Evolutionary conservation across 352 stramenopile genomes (phyloP), one percentile per base, ranked within the genome.

Genomic region (Pythium scleroteichum): DNA sequence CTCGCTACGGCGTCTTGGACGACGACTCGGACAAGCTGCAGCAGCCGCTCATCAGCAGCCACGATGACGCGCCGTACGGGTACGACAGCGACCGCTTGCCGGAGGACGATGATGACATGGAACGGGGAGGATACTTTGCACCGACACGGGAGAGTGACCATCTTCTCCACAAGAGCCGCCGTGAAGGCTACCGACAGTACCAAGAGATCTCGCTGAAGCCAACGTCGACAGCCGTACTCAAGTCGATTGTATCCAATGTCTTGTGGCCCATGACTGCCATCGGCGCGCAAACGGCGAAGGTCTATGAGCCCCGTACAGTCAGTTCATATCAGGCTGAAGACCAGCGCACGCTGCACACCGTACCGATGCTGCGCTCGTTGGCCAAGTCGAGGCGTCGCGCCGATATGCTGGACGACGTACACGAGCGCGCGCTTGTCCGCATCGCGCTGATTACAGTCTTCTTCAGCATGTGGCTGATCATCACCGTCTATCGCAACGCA

Each of bases 371-470:
- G 41, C 44, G 45, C 3, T 41, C 52, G 53, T 35, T 60, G 45
- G 52, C 24, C 14, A 63, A 64, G 20, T 46, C 58, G 53, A 55
- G 68, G 14, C 70, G 67, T 22, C 75, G 69, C 32, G 49, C 45
- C 27, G 75, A 84, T 22, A 69, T 64, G 29, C 46, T 69, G 38
- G 72, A 81, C 2, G 73, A 81, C 16, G 51, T 81, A 23, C 68
- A 75, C 17, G 72, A 81, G 27, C 47, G 44, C 6, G 75, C 68
- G 46, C 68, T 84, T 12, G 49, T 59, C 8, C 63, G 68, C 14
- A 59, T 81, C n/a, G 75, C 72, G 14, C 19, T 71, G 20, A 32
- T 71, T 9, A 84, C 75, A 22, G 24, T 84, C 19, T 23, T 57
- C 7, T 62, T 63, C 12, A 71, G 59, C 20, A 24, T 66, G 19